Percentiles rank a stretch among this genome's conserved stretches.
These are phyloP conservation scores for Coprinellus aureogranulatus DNA, from an alignment of 768 basidiomycete species.

Conservation along the genomic window DNA sequence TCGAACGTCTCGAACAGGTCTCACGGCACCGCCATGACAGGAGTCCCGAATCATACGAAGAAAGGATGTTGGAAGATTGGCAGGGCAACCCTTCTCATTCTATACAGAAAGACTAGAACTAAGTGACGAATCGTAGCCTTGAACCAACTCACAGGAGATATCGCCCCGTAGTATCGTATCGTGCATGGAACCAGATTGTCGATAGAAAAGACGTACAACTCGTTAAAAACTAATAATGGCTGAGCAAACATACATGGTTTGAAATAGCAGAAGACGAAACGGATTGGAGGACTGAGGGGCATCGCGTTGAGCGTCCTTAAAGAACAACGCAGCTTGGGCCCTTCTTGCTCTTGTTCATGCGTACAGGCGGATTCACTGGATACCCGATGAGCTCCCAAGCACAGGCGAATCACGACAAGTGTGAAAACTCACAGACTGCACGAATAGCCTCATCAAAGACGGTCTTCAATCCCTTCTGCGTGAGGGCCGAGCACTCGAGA, in stretches of 20 bases:
- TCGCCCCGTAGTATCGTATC: not conserved
- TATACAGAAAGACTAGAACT: not conserved
- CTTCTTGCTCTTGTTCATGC: conserved; percentile 33
- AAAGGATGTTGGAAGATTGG: not conserved
- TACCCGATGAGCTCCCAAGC: not conserved
- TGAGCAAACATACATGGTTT: conserved; percentile 65
- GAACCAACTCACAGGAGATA: not conserved
- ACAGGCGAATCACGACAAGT: not conserved
- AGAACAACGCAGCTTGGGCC: conserved; percentile 6
- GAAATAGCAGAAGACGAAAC: conserved; percentile 28
- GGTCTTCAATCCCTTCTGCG: conserved; percentile 97
- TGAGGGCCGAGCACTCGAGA: conserved; percentile 91
- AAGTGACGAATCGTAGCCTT: not conserved
- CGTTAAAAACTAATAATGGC: conserved; percentile 45
- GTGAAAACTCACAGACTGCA: conserved; percentile 74
- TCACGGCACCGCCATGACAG: too few species aligned
- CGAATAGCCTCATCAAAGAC: conserved; percentile 99
- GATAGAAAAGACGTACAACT: conserved; percentile 45
- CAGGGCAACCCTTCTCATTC: not conserved
- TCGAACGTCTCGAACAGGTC: too few species aligned
- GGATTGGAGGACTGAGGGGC: conserved; percentile 7
- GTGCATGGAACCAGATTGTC: conserved; percentile 17
- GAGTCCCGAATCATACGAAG: not conserved
- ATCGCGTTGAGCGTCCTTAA: conserved; percentile 18
- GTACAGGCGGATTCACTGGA: conserved; percentile 74